Conservation (phyloP, 345 rosid genomes). For the Rhodamnia argentea region DNA sequence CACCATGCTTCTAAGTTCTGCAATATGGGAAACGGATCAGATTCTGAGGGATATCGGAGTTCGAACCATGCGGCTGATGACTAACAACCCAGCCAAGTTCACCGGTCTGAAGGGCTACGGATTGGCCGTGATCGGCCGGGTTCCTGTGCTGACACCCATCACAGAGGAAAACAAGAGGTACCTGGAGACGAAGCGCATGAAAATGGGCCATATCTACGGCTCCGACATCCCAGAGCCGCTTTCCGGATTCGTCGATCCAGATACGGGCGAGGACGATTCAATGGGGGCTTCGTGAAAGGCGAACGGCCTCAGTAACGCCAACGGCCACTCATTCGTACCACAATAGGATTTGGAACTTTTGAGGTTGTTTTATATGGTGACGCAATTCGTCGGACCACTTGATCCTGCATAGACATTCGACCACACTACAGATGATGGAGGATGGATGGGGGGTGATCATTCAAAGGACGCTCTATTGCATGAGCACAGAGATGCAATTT, state of each 20-base stretch:
- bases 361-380: neutral
- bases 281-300: neutral
- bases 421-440: neutral
- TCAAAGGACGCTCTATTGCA: neutral
- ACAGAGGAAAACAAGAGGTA: conserved; percentile 77
- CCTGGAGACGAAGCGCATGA: conserved; percentile 71
- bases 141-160: conserved; percentile 69
- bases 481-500: neutral
- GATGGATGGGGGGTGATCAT: neutral
- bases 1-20: neutral
- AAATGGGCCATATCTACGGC: conserved; percentile 83
- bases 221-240: conserved; percentile 50
- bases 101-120: conserved; percentile 76
- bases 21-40: conserved; percentile 16
- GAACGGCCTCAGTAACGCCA: neutral
- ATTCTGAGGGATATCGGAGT: conserved; percentile 72
- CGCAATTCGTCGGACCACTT: neutral
- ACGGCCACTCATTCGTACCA: neutral
- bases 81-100: conserved; percentile 91
- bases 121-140: conserved; percentile 69
- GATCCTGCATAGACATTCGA: neutral
- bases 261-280: neutral
- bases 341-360: neutral
- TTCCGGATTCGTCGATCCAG: conserved; percentile 21
- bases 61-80: conserved; percentile 77